Conservation (phyloP, 345 rosid genomes). For the Euphorbia tirucalli region DNA sequence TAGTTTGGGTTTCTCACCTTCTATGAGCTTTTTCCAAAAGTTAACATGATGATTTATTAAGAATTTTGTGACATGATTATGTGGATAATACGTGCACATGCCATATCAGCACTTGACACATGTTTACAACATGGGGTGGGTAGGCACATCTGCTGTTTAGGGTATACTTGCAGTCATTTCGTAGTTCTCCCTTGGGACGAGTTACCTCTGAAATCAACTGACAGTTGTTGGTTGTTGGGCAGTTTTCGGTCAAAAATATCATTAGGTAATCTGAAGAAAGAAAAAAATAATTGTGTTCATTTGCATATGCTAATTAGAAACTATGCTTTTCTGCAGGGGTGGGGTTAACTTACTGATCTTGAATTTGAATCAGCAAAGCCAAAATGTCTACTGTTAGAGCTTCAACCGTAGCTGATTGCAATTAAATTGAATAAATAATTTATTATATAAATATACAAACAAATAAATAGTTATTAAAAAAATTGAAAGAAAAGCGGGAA, state of each 20-base stretch:
- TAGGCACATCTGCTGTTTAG: not conserved
- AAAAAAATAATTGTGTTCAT: not conserved
- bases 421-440: no score
- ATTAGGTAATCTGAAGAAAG: slow-evolving; percentile 2
- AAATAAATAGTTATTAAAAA: no score
- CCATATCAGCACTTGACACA: no score
- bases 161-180: no score
- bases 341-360: no score
- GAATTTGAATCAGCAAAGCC: not conserved
- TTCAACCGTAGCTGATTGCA: no score
- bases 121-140: not conserved
- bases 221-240: not conserved
- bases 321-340: not conserved
- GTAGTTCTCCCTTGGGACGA: not conserved
- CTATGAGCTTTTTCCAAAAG: not conserved
- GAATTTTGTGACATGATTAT: not conserved
- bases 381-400: no score
- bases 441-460: not conserved
- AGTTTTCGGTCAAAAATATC: not conserved
- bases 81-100: not conserved
- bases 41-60: not conserved
- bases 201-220: slow-evolving; percentile 5
- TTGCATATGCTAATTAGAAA: not conserved
- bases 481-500: no score
- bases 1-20: not conserved